Base-by-base conservation (phyloP, 192 early-diverging fungal genomes). In the Coemansia erecta region DNA sequence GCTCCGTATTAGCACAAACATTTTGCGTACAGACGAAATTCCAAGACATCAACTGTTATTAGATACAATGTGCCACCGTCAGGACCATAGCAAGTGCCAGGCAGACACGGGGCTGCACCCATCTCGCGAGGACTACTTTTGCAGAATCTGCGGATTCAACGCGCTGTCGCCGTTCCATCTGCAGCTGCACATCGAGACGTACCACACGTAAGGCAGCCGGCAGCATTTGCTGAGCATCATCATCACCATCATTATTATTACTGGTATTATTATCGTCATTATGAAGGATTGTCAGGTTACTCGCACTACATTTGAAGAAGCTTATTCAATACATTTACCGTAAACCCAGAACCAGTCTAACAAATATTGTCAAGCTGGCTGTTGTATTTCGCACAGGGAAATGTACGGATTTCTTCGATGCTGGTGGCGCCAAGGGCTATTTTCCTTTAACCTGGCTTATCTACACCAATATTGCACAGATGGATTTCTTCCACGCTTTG, bases 121-220 rank as follows among this genome's bases (percentile, higher is more conserved):
- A 48, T 48, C 42, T 57, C 52, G 74, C 14, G 74, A 77, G 53
- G 74, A 77, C 56, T 77, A 63, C 45, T 71, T 71, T 43, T 77
- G 74, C 68, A 55, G 61, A 42, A 77, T 72, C 58, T 77, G 74
- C 45, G 74, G 74, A 37, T 77, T 61, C 49, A 77, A 77, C 47
- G 74, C 74, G 8, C 61, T 77, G 24, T 77, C 74, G 2, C 57
- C 58, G 42, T 31, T 71, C 52, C 74, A 77, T 41, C 64, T 77
- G 11, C 26, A 71, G 40, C 61, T 77, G 4, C 74, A 77, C 48
- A 63, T 67, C 54, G 42, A 42, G 31, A 60, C 64, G 10, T 40
- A 60, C 44, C 68, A 70, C 48, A 18, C 49, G 12, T 42, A 23
- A 22, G 17, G 17, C 4, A 15, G 31, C 0, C n/a, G 11, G 8